Base-by-base conservation (phyloP, 2,329 filamentous ascomycete species). In the Bisporella sp. region DNA sequence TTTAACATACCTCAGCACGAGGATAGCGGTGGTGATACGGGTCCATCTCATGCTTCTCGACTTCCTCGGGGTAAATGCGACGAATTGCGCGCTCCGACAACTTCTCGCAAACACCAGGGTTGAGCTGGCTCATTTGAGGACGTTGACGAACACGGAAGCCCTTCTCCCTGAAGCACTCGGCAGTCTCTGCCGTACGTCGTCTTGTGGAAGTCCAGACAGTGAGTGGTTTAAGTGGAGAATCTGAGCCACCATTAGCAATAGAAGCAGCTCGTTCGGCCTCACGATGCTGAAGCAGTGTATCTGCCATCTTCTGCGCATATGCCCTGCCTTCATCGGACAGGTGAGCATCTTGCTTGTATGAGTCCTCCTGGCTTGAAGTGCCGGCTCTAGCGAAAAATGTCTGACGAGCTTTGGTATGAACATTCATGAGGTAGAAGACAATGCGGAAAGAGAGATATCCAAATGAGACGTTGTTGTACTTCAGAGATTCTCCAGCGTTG, bases 11-110 rank as follows among this genome's bases (percentile, higher is more conserved):
- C 76, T 99, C 93, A 54, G 92, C 92, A 55, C 93, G 80, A 6
- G 93, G 93, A 65, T 96, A 99, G 39, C 93, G 82, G 68, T 99
- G 93, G 64, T 99, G 93, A 63, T 99, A 99, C 1, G 93, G 93
- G 67, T 99, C 93, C 46, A 87, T 74, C 58, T 96, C 88, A 68
- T 99, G 93, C 71, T 96, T 96, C 57, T 83, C 78, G 5, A 96
- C 87, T 68, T 99, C 93, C 4, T 96, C 88, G 0, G 92, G 89
- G 64, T 92, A 96, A 50, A 91, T 75, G 61, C 82, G 73, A 48
- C 88, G 82, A 58, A 99, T 95, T 46, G 81, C 82, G 11, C 76
- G 76, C 68, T 96, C 92, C 5, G 89, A 87, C 73, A 97, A 85
- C 68, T 89, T 93, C 71, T 97, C 93, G 63, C 91, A 96, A 5